Conservation (phyloP, 176 grass and related monocot species). For the Cocos nucifera region DNA sequence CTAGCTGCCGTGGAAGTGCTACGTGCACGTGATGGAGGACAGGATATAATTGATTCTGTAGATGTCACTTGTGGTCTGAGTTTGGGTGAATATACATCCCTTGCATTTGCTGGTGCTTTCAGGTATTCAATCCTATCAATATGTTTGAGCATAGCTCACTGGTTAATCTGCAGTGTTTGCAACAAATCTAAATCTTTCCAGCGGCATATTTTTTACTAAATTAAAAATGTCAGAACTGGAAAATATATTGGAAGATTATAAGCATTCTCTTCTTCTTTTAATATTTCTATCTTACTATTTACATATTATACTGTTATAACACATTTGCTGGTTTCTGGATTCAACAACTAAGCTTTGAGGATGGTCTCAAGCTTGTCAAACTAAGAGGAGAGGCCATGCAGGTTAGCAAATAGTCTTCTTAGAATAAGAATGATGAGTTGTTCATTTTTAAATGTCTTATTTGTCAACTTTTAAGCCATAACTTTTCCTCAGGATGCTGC, state of each 20-base stretch:
- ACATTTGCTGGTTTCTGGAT: neutral
- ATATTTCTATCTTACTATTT: no score
- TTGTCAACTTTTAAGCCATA: no score
- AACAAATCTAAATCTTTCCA: no score
- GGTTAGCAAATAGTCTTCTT: slow-evolving; percentile 28
- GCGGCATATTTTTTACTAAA: no score
- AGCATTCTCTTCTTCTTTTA: no score
- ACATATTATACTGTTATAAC: no score
- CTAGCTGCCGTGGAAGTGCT: slow-evolving; percentile 87
- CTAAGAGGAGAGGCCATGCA: slow-evolving; percentile 99
- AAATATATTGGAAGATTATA: no score
- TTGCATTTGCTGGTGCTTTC: slow-evolving; percentile 94
- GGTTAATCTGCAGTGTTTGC: no score
- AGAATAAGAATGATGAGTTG: neutral
- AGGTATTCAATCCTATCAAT: slow-evolving; percentile 32
- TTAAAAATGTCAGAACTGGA: no score
- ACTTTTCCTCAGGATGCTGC: slow-evolving; percentile 64
- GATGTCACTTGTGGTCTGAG: slow-evolving; percentile 95
- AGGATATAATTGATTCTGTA: slow-evolving; percentile 62
- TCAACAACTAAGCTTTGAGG: slow-evolving; percentile 59
- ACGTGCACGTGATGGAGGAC: slow-evolving; percentile 54
- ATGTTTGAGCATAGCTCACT: no score
- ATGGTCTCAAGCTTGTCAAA: slow-evolving; percentile 98
- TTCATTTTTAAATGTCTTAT: neutral
- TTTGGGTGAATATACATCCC: slow-evolving; percentile 88